A percentile compares a stretch with the other conserved stretches of the same genome.
Conservation (phyloP, 2,329 filamentous ascomycete genomes). For the Fusarium sp. region DNA sequence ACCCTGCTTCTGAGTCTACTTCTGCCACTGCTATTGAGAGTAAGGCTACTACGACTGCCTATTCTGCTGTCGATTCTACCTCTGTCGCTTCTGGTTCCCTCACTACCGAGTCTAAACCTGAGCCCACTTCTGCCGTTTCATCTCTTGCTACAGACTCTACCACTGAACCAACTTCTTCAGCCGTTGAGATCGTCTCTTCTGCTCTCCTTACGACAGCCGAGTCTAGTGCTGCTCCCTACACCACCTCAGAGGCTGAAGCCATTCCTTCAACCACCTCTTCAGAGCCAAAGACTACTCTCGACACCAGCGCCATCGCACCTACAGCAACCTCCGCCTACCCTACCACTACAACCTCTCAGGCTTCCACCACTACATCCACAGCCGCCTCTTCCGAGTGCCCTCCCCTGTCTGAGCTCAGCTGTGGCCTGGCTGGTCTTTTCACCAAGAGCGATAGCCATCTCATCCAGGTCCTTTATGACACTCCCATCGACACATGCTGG, state of each 20-base stretch:
- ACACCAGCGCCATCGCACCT: conserved; percentile 6
- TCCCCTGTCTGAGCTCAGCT: conserved; percentile 14
- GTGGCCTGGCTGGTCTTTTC: conserved; percentile 19
- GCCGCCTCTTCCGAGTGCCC: conserved; percentile 15
- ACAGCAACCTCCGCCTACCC: conserved; percentile 10
- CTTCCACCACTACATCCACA: conserved; percentile 18
- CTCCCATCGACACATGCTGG: conserved; percentile 16
- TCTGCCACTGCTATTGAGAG: neutral
- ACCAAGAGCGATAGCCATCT: neutral
- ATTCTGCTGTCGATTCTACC: neutral
- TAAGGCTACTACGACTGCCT: neutral
- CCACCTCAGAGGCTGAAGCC: conserved; percentile 2
- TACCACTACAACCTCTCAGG: conserved; percentile 21
- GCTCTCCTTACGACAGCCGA: conserved; percentile 1
- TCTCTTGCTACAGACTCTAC: conserved; percentile 5
- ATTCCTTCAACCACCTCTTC: conserved; percentile 4
- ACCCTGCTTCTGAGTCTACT: neutral
- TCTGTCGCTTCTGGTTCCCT: neutral
- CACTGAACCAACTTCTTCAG: neutral
- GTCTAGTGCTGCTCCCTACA: neutral
- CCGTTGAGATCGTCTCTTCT: conserved; percentile 6
- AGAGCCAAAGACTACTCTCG: conserved; percentile 24
- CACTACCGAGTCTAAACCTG: neutral
- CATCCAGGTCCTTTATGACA: neutral
- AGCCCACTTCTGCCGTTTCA: conserved; percentile 3